Conservation (phyloP, 495 filamentous ascomycete species). For the Penicillium silybi region DNA sequence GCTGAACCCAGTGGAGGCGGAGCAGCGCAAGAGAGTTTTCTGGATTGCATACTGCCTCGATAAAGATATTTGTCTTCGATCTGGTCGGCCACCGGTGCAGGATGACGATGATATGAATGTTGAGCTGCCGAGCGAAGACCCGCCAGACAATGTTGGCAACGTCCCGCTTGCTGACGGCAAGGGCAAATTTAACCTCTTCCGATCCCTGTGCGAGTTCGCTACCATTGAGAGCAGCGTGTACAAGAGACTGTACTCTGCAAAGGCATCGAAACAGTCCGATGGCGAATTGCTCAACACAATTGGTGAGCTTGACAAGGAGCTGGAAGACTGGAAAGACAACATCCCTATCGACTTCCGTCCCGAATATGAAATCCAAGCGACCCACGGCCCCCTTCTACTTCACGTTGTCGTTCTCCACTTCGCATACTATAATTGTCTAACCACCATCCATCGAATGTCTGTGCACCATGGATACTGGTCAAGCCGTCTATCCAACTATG, state of each 20-base stretch:
- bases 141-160: constrained; percentile 86
- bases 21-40: constrained; percentile 94
- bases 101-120: constrained; percentile 99
- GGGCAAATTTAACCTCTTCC: constrained; percentile 89
- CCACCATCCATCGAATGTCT: constrained; percentile 97
- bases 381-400: constrained; percentile 83
- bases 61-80: constrained; percentile 91
- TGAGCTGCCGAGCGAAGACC: constrained; percentile 87
- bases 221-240: constrained; percentile 93
- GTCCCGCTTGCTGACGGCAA: constrained; percentile 88
- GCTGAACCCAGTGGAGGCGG: constrained; percentile 82
- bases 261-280: constrained; percentile 86
- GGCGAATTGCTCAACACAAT: constrained; percentile 94
- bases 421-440: constrained; percentile 95
- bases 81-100: constrained; percentile 87
- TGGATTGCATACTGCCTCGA: constrained; percentile 98
- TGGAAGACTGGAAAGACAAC: constrained; percentile 94
- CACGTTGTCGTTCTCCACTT: constrained; percentile 94
- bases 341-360: constrained; percentile 93
- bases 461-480: constrained; percentile 99
- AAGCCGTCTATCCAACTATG: constrained; percentile 88
- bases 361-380: constrained; percentile 88
- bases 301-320: constrained; percentile 86
- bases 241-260: constrained; percentile 88
- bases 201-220: constrained; percentile 84